These are phyloP conservation scores for Scedosporium boydii DNA, from an alignment of 2,329 filamentous ascomycete species.

Conservation along the genomic window DNA sequence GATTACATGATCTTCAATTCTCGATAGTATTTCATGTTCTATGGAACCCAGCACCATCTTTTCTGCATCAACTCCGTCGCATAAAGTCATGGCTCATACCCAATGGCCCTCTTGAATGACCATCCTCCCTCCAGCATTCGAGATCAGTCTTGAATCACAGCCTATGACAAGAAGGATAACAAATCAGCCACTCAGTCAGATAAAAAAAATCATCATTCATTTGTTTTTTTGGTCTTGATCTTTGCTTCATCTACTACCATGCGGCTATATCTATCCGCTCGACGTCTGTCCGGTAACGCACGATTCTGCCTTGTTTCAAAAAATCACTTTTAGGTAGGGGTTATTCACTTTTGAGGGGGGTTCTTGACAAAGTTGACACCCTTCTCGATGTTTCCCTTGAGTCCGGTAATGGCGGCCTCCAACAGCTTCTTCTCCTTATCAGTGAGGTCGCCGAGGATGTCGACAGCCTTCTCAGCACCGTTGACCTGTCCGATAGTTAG, in stretches of 20 bases:
- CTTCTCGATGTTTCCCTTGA: constrained; percentile 91
- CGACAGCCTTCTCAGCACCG: constrained; percentile 77
- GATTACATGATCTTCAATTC: not conserved
- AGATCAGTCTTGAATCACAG: constrained; percentile 4
- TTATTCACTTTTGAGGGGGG: constrained; percentile 73
- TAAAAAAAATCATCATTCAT: not conserved
- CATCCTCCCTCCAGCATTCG: not conserved
- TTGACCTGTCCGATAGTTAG: constrained; percentile 47
- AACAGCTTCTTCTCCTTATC: constrained; percentile 86
- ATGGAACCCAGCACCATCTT: not conserved
- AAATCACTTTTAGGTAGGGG: not conserved
- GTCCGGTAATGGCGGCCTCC: constrained; percentile 61
- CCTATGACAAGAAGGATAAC: constrained; percentile 3
- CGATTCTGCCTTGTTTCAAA: not conserved
- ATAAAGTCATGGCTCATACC: not conserved
- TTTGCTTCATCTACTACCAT: constrained; percentile 4
- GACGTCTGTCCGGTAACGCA: not conserved
- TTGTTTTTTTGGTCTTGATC: constrained; percentile 6
- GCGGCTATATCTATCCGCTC: not conserved
- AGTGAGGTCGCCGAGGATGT: constrained; percentile 68
- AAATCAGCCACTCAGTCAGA: constrained; percentile 4
- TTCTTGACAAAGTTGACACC: constrained; percentile 83
- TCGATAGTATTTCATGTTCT: not conserved
- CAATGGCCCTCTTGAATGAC: not conserved
- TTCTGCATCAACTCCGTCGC: not conserved